Evolutionary conservation across 177 flowering plant species (phyloP).

Genomic region (Vitis hybrid): DNA sequence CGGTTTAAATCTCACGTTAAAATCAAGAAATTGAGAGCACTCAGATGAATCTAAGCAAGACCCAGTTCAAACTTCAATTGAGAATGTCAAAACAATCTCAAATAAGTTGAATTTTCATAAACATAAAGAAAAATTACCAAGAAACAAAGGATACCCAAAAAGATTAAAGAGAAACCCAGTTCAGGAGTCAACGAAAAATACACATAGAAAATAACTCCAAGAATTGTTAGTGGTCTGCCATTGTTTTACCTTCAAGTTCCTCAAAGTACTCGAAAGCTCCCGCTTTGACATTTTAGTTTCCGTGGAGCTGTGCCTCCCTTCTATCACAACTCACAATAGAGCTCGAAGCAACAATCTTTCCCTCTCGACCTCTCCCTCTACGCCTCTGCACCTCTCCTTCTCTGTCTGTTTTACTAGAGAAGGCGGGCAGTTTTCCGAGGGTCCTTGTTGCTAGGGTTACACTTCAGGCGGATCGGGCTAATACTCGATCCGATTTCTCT

Average conservation of each 20-base stretch:
- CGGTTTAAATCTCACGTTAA: background rate
- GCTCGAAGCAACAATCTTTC: background rate
- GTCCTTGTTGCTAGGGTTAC: too few species aligned
- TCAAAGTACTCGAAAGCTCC: conserved; percentile 72
- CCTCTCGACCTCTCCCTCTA: background rate
- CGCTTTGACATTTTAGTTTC: conserved; percentile 54
- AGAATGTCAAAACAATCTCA: background rate
- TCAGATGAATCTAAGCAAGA: conserved; percentile 17
- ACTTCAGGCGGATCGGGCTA: too few species aligned
- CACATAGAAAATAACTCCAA: too few species aligned
- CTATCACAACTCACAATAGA: background rate
- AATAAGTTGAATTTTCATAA: background rate
- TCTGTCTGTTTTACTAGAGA: background rate
- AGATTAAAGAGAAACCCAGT: background rate
- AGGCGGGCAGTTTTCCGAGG: too few species aligned
- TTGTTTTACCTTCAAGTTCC: conserved; percentile 60
- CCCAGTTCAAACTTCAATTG: conserved; percentile 11
- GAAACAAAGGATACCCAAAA: background rate
- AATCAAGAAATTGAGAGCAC: conserved; percentile 1
- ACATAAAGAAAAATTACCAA: background rate
- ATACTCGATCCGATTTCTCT: too few species aligned
- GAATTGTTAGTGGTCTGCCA: background rate
- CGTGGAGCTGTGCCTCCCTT: background rate
- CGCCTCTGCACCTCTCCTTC: background rate
- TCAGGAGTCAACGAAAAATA: too few species aligned